Percentiles rank a stretch among this genome's conserved stretches.
Conservation (phyloP, 202 grass and related monocot species). For the Zoysia matrella region DNA sequence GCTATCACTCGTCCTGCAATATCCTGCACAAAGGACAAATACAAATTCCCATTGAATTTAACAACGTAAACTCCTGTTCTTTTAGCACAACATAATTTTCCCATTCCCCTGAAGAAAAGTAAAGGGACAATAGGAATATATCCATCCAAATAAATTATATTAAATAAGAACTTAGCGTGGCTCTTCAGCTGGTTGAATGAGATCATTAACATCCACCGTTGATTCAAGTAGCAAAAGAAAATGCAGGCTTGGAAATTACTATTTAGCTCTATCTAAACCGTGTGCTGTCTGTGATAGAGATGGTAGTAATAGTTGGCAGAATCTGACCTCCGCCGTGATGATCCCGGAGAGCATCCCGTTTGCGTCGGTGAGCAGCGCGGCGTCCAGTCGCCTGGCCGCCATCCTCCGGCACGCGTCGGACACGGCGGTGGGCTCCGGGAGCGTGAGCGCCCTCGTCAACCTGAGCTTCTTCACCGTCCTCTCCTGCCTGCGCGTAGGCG, state of each 20-base stretch:
- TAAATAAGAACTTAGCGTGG: background rate
- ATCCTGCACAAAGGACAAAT: constrained; percentile 54
- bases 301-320: background rate
- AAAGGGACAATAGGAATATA: background rate
- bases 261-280: no score
- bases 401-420: constrained; percentile 74
- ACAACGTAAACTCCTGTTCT: background rate
- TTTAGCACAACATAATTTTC: background rate
- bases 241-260: background rate
- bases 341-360: constrained; percentile 78
- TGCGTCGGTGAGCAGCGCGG: constrained; percentile 68
- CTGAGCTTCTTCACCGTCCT: constrained; percentile 81
- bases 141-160: background rate
- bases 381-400: constrained; percentile 63
- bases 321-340: constrained; percentile 67
- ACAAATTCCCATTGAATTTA: background rate
- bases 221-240: background rate
- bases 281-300: no score
- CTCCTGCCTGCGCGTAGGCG: constrained; percentile 41
- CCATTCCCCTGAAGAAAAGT: background rate
- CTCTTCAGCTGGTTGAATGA: background rate
- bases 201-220: background rate
- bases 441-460: constrained; percentile 64
- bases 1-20: constrained; percentile 64
- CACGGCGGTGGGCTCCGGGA: constrained; percentile 66